Evolutionary conservation across 306 rosid species (phyloP).

Genomic region (Quercus glauca): DNA sequence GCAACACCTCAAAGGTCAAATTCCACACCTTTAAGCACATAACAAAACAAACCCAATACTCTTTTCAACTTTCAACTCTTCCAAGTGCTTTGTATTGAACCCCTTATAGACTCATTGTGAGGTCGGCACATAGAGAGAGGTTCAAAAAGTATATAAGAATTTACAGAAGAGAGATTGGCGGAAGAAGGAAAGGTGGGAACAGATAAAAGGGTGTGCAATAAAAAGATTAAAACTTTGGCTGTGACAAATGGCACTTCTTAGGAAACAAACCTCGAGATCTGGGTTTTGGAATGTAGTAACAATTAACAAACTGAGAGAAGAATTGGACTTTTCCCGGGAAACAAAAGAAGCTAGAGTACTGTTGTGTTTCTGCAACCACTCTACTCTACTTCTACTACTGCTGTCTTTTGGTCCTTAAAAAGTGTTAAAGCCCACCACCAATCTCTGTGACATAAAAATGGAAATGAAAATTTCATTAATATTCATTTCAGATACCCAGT

Average conservation of each 20-base stretch:
- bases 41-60: slow-evolving; percentile 20
- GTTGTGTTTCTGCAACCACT: slow-evolving; percentile 37
- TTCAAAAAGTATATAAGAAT: not conserved
- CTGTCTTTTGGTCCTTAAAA: slow-evolving; percentile 10
- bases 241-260: slow-evolving; percentile 32
- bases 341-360: slow-evolving; percentile 35
- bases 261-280: slow-evolving; percentile 53
- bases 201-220: slow-evolving; percentile 11
- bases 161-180: slow-evolving; percentile 51
- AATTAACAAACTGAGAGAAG: too few species aligned
- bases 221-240: slow-evolving; percentile 9
- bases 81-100: slow-evolving; percentile 55
- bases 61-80: slow-evolving; percentile 24
- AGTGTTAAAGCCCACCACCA: slow-evolving; percentile 16
- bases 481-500: slow-evolving; percentile 1
- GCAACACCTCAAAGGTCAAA: slow-evolving; percentile 31
- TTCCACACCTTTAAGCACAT: slow-evolving; percentile 29
- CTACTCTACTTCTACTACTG: slow-evolving; percentile 8
- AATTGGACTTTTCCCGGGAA: not conserved
- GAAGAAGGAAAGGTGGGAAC: slow-evolving; percentile 43
- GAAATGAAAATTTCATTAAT: not conserved
- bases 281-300: slow-evolving; percentile 11
- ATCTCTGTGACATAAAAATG: slow-evolving; percentile 17
- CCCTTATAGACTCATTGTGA: slow-evolving; percentile 1
- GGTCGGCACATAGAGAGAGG: not conserved